These are phyloP conservation scores for Firmiana major DNA, from an alignment of 345 rosid species.

Conservation along the genomic window DNA sequence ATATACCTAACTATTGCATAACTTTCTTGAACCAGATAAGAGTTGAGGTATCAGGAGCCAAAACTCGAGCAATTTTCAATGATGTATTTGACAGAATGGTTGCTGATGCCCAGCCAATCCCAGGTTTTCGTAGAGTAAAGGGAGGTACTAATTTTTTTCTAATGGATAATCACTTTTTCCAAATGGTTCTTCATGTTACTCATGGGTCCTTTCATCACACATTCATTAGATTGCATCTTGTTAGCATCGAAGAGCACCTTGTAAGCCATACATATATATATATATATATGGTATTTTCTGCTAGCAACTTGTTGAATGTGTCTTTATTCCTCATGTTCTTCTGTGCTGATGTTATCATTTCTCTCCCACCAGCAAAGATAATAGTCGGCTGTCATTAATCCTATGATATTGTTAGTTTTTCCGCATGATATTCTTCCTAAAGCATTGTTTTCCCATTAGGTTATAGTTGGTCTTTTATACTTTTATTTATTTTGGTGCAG, in stretches of 20 bases:
- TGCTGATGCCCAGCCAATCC: constrained; percentile 95
- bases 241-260: neutral
- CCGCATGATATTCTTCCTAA: neutral
- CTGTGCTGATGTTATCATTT: neutral
- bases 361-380: neutral
- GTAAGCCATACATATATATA: neutral
- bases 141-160: constrained; percentile 57
- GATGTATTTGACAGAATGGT: constrained; percentile 81
- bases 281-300: too few relatives aligned
- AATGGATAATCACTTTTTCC: neutral
- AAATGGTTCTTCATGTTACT: neutral
- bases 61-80: constrained; percentile 59
- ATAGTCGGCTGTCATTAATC: neutral
- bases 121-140: constrained; percentile 88
- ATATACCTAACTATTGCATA: neutral
- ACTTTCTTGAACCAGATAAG: constrained; percentile 42
- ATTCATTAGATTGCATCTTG: neutral
- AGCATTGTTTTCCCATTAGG: neutral
- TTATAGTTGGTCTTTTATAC: neutral
- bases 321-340: neutral
- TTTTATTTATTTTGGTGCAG: neutral
- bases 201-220: neutral
- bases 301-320: neutral
- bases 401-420: too few relatives aligned
- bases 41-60: constrained; percentile 60